A percentile compares a stretch with the other conserved stretches of the same genome.
phyloP scores from a whole-genome alignment of 2,329 filamentous ascomycete genomes.

The Ophiostoma sp. region DNA sequence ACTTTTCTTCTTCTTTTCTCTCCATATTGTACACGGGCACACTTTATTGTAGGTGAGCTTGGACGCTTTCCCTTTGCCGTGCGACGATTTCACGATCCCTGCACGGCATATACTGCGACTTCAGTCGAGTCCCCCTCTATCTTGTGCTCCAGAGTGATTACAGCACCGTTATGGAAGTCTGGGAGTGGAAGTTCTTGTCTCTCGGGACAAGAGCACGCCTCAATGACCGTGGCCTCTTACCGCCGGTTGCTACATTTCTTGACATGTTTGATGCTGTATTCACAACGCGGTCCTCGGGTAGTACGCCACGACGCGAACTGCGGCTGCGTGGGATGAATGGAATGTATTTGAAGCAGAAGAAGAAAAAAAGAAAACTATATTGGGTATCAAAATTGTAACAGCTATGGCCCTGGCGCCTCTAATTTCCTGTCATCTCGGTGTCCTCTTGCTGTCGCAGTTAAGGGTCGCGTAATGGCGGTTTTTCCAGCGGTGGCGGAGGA shows the following conservation, averaged over 20 bases:
- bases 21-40: slow-evolving; percentile 60
- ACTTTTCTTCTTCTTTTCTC: slow-evolving; percentile 38
- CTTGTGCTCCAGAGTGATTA: slow-evolving; percentile 59
- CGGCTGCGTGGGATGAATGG: no score
- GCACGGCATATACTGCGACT: slow-evolving; percentile 13
- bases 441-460: neutral
- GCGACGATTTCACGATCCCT: slow-evolving; percentile 29
- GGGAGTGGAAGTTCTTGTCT: slow-evolving; percentile 44
- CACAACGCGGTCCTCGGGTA: neutral
- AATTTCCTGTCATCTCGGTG: neutral
- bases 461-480: neutral
- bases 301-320: no score
- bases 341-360: neutral
- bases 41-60: slow-evolving; percentile 69
- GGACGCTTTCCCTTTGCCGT: slow-evolving; percentile 35
- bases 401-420: neutral
- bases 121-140: slow-evolving; percentile 65
- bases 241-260: slow-evolving; percentile 62
- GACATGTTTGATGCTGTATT: neutral
- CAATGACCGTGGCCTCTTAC: slow-evolving; percentile 64
- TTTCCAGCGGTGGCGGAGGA: neutral
- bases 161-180: slow-evolving; percentile 68
- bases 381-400: slow-evolving; percentile 12
- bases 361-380: neutral
- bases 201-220: slow-evolving; percentile 25